phyloP scores from a whole-genome alignment of 192 early-diverging fungal genomes.

The Martensiomyces pterosporus region DNA sequence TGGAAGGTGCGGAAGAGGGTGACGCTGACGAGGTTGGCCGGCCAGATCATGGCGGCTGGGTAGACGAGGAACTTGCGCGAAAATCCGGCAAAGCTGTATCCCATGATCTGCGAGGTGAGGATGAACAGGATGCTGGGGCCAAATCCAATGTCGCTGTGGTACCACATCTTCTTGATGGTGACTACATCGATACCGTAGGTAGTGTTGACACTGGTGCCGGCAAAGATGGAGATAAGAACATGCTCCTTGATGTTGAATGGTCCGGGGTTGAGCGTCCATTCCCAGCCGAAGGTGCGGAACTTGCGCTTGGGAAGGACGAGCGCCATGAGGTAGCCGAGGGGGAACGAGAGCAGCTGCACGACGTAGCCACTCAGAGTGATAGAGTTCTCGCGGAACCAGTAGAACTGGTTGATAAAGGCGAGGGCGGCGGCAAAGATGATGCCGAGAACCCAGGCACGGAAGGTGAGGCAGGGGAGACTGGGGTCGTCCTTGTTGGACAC shows the following conservation, averaged over 20 bases:
- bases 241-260: slow-evolving; percentile 92
- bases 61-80: slow-evolving; percentile 76
- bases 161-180: slow-evolving; percentile 63
- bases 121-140: slow-evolving; percentile 61
- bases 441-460: slow-evolving; percentile 71
- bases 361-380: slow-evolving; percentile 64
- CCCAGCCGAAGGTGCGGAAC: slow-evolving; percentile 49
- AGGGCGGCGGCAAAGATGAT: slow-evolving; percentile 60
- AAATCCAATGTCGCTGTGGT: slow-evolving; percentile 63
- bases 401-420: slow-evolving; percentile 73
- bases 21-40: slow-evolving; percentile 67
- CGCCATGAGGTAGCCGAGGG: slow-evolving; percentile 65
- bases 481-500: slow-evolving; percentile 70
- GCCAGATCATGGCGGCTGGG: slow-evolving; percentile 88
- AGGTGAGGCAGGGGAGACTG: slow-evolving; percentile 62
- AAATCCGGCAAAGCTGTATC: slow-evolving; percentile 66
- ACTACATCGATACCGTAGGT: slow-evolving; percentile 77
- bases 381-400: slow-evolving; percentile 84
- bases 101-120: slow-evolving; percentile 65
- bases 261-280: slow-evolving; percentile 70
- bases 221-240: slow-evolving; percentile 76
- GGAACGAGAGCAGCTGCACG: slow-evolving; percentile 72
- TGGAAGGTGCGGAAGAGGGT: slow-evolving; percentile 80
- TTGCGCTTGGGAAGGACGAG: slow-evolving; percentile 54
- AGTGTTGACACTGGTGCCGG: slow-evolving; percentile 64